Evolutionary conservation across 2,329 filamentous ascomycete genomes (phyloP).

Genomic region (Alternaria novae-zelandiae): DNA sequence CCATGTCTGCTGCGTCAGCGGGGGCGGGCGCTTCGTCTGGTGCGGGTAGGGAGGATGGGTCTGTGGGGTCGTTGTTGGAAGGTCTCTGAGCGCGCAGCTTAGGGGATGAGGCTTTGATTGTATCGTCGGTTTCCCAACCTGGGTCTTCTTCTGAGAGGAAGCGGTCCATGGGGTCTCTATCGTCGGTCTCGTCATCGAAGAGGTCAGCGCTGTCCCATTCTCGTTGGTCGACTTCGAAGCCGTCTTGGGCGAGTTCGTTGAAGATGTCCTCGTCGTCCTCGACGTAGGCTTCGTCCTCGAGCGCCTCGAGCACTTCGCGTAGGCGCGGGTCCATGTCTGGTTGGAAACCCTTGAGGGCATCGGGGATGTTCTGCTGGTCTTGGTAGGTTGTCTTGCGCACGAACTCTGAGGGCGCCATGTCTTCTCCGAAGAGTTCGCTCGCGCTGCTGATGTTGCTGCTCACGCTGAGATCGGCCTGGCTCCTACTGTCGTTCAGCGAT

Average conservation of each 20-base stretch:
- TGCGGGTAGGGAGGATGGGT: constrained; percentile 48
- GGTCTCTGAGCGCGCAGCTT: constrained; percentile 46
- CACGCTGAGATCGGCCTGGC: constrained; percentile 52
- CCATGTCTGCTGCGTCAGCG: constrained; percentile 64
- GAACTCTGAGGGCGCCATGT: constrained; percentile 80
- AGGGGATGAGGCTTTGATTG: constrained; percentile 68
- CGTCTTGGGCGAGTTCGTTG: constrained; percentile 71
- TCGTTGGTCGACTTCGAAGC: constrained; percentile 74
- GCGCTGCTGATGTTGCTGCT: constrained; percentile 50
- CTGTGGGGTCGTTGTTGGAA: constrained; percentile 55
- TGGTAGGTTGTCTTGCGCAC: constrained; percentile 81
- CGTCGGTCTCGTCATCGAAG: constrained; percentile 39
- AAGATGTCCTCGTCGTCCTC: constrained; percentile 87
- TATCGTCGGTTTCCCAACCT: constrained; percentile 95
- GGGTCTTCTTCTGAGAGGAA: constrained; percentile 67
- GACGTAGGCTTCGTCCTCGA: constrained; percentile 95
- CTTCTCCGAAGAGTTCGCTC: constrained; percentile 70
- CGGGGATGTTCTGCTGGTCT: constrained; percentile 89
- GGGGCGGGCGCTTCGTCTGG: constrained; percentile 43
- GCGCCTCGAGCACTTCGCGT: constrained; percentile 86
- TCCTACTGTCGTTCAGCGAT: constrained; percentile 51
- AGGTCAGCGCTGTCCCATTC: constrained; percentile 74
- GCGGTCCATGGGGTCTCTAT: constrained; percentile 50
- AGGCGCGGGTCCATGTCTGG: constrained; percentile 96
- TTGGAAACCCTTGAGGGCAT: constrained; percentile 90